A percentile compares a stretch with the other conserved stretches of the same genome.
These are phyloP conservation scores for Microcyclosporella mali DNA, from an alignment of 2,329 filamentous ascomycete species.

Conservation along the genomic window DNA sequence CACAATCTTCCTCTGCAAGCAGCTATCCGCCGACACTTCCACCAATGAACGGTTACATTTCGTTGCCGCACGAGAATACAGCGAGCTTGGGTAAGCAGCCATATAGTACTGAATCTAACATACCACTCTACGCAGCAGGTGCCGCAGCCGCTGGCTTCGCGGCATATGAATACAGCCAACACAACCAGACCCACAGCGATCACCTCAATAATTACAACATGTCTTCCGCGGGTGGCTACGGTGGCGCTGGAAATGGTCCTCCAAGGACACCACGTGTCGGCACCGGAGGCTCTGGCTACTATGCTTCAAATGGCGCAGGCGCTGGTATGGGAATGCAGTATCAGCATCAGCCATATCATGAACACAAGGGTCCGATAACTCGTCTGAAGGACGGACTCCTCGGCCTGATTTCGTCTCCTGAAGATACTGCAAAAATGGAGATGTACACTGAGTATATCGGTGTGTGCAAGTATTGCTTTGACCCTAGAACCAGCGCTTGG, in stretches of 20 bases:
- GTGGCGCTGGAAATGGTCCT: conserved; percentile 17
- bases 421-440: conserved; percentile 60
- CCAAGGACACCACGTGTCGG: conserved; percentile 14
- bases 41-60: conserved; percentile 7
- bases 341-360: conserved; percentile 33
- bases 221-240: conserved; percentile 12
- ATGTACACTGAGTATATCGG: conserved; percentile 63
- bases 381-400: conserved; percentile 55
- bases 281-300: conserved; percentile 10
- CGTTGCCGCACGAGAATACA: conserved; percentile 3
- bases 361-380: conserved; percentile 51
- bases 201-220: conserved; percentile 11
- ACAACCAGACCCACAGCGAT: conserved; percentile 31
- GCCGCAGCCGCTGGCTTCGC: conserved; percentile 36
- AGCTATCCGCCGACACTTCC: conserved; percentile 6
- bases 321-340: conserved; percentile 12
- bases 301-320: conserved; percentile 8
- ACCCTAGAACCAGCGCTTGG: conserved; percentile 49
- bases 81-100: conserved; percentile 37
- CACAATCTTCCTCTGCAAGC: conserved; percentile 5
- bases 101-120: conserved; percentile 33
- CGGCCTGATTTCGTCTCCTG: conserved; percentile 35
- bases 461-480: conserved; percentile 60
- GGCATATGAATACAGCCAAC: conserved; percentile 38
- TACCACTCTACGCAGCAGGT: conserved; percentile 42